Evolutionary conservation across 2,329 filamentous ascomycete genomes (phyloP), one percentile per base, ranked within the genome.

Genomic region (Xylariomycetidae sp.): DNA sequence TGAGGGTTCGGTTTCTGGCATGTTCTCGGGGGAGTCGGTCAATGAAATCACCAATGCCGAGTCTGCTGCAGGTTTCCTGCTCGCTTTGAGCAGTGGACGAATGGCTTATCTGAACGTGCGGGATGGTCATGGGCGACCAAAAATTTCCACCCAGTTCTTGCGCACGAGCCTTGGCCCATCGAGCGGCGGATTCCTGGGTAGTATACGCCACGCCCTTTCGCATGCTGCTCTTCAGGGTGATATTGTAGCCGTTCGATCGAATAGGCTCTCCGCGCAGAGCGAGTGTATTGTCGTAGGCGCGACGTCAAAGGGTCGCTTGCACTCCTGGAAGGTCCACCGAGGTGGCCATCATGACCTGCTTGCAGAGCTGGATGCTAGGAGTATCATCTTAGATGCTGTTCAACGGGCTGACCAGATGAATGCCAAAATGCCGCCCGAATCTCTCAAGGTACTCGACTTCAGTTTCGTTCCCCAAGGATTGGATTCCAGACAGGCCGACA

Each of bases 251-350:
- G 81, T 94, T 23, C 79, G 81, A 46, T 80, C 88, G 16, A 85
- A 86, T 27, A 71, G 76, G 33, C 80, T 82, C 8, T 70, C 73
- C 23, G 77, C 80, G 37, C 80, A 88, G 43, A 89, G 88, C 16
- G 88, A 96, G 59, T 81, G 89, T 54, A 87, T 89, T 47, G 72
- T 95, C 20, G 75, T 95, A 29, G 80, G 89, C 23, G 79, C 82
- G 11, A 92, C 88, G 2, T 74, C 79, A 34, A 82, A 82, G 48
- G 90, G 85, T 17, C 75, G 81, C 37, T 64, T 98, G 16, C 83
- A 94, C 49, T 74, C 82, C 6, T 98, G 92, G 92, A 85, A 84
- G 53, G 72, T 96, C 27, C 88, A 90, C 51, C 87, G 90, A 58
- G 86, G 85, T 40, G 89, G 89, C 20, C 86, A 89, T 46, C 82